Evolutionary conservation across 176 grass and related monocot genomes (phyloP), one percentile per base, ranked within the genome.

Genomic region (Carex pumila): DNA sequence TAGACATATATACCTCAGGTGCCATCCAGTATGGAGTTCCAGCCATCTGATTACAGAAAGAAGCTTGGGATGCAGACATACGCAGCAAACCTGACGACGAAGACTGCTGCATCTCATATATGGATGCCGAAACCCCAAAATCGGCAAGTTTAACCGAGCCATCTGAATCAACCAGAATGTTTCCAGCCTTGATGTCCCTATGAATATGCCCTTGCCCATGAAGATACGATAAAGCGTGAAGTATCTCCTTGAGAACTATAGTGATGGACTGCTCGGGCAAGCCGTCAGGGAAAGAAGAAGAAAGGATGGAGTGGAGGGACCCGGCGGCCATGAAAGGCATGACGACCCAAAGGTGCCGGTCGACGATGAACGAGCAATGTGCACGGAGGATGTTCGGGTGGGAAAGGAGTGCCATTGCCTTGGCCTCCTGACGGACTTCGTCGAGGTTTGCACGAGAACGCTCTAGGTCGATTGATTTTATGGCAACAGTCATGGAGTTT

Each of bases 1-100:
- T 70, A 4, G 17, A 79, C 18, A 29, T 45, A 69, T 41, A 29
- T 30, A 83, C 80, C 88, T 97, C 94, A 12, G 94, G 94, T 4
- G 94, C 94, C 94, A 97, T 97, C 94, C 94, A 97, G 71, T 97
- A 97, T 13, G 94, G 92, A 81, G 94, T 97, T 11, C 94, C 94
- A 0, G 92, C 92, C 83, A 97, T 87, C 63, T 94, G 92, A 75
- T 72, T 94, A 82, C 94, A 94, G 88, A 81, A 91, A 18, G 89
- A 91, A 0, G 94, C 21, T 3, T 55, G 71, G 1, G 65, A 13
- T 9, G 85, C 25, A 25, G 87, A 68, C 19, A 75, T 67, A 21
- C 81, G 79, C 5, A 69, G 6, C 61, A 87, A 82, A 0, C 81
- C 81, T 0, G 87, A 78, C 3, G 81, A 71, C 0, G 85, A 61